A percentile compares a stretch with the other conserved stretches of the same genome.
phyloP scores from a whole-genome alignment of 192 early-diverging fungal species.

The Irineochytrium annulatum region DNA sequence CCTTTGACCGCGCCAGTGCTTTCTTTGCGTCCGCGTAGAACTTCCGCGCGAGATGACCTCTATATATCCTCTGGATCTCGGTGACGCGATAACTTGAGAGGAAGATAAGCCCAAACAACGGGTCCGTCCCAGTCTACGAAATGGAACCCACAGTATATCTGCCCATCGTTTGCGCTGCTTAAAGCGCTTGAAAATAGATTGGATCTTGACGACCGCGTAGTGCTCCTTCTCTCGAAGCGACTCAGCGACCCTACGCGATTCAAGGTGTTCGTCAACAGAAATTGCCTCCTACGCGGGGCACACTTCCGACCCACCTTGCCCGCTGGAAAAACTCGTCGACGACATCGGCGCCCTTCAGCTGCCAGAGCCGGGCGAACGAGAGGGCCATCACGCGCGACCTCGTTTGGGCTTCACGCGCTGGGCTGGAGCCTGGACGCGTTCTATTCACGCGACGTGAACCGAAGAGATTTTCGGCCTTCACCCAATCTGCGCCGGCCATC shows the following conservation, averaged over 20 bases:
- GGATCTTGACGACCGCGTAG: slow-evolving; percentile 28
- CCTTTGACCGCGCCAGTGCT: slow-evolving; percentile 10
- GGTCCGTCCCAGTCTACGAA: background rate
- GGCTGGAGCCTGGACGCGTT: too few relatives aligned
- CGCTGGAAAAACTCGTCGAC: slow-evolving; percentile 11
- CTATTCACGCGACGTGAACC: too few relatives aligned
- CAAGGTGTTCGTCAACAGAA: background rate
- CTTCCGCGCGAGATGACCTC: slow-evolving; percentile 28
- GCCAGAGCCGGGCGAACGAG: background rate
- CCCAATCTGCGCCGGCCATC: too few relatives aligned
- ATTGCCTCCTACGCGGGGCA: background rate
- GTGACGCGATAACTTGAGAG: slow-evolving; percentile 12
- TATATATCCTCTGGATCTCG: slow-evolving; percentile 32
- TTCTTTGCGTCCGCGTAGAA: slow-evolving; percentile 12
- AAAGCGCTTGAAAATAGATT: slow-evolving; percentile 36
- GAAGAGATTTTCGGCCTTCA: too few relatives aligned
- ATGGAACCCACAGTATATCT: background rate
- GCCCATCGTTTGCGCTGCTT: slow-evolving; percentile 1
- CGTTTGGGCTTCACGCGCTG: too few relatives aligned
- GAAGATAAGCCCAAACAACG: background rate
- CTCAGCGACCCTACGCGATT: slow-evolving; percentile 17
- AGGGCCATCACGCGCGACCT: slow-evolving; percentile 18
- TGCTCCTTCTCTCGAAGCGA: slow-evolving; percentile 20
- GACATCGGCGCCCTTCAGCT: slow-evolving; percentile 5
- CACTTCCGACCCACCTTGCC: background rate